Conservation (phyloP, 176 grass and related monocot genomes). For the Oryza meridionalis region DNA sequence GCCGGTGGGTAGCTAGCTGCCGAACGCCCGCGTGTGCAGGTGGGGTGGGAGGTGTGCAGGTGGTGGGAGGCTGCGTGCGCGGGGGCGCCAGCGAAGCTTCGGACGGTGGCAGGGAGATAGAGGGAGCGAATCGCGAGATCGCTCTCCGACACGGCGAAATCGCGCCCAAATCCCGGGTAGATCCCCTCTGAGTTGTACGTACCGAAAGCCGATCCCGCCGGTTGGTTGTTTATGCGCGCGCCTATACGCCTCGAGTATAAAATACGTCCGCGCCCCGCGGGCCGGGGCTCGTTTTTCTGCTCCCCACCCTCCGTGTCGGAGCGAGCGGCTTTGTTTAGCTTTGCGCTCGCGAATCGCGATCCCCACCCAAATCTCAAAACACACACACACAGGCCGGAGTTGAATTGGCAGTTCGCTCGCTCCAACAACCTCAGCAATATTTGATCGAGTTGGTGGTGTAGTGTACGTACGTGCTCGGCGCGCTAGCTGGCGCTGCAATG, state of each 20-base stretch:
- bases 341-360: neutral
- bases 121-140: neutral
- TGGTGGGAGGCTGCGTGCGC: neutral
- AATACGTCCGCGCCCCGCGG: neutral
- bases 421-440: neutral
- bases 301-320: slow-evolving; percentile 13
- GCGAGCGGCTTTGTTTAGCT: slow-evolving; percentile 19
- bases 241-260: neutral
- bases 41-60: no score
- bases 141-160: slow-evolving; percentile 29
- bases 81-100: slow-evolving; percentile 55
- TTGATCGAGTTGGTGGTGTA: slow-evolving; percentile 4
- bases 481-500: neutral
- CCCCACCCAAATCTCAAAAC: neutral
- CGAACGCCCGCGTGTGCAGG: no score
- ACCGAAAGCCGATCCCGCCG: slow-evolving; percentile 5
- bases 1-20: no score
- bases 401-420: neutral
- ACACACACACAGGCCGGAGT: neutral
- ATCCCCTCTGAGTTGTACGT: slow-evolving; percentile 45
- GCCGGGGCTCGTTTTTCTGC: neutral
- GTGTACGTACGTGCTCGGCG: neutral
- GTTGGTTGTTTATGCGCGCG: slow-evolving; percentile 16
- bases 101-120: neutral
- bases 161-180: slow-evolving; percentile 45